Evolutionary conservation across 495 filamentous ascomycete genomes (phyloP).

Genomic region (Amniculicola lignicola): DNA sequence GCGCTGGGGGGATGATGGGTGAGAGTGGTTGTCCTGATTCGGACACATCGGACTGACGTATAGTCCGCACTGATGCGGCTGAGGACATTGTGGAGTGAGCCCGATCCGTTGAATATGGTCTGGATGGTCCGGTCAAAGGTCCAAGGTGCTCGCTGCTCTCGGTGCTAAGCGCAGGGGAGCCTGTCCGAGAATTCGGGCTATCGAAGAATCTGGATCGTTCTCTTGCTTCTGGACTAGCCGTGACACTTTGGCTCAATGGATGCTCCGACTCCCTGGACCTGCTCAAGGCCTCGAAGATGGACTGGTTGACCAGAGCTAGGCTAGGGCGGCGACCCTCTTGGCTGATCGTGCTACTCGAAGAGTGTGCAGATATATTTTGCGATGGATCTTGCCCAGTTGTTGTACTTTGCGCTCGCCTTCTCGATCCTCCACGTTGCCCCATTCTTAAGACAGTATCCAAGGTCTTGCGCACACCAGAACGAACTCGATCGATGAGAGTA

Average conservation of each 20-base stretch:
- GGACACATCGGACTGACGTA: slow-evolving; percentile 36
- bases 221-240: slow-evolving; percentile 65
- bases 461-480: slow-evolving; percentile 59
- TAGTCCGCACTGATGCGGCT: slow-evolving; percentile 58
- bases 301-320: slow-evolving; percentile 64
- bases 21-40: slow-evolving; percentile 34
- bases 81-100: slow-evolving; percentile 59
- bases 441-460: slow-evolving; percentile 36
- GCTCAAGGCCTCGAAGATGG: slow-evolving; percentile 54
- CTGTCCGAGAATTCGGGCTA: slow-evolving; percentile 38
- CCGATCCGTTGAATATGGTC: slow-evolving; percentile 49
- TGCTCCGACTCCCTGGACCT: slow-evolving; percentile 60
- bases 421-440: slow-evolving; percentile 12
- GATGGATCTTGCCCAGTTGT: slow-evolving; percentile 32
- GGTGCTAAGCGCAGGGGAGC: slow-evolving; percentile 32
- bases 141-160: slow-evolving; percentile 23
- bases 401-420: slow-evolving; percentile 37
- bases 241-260: slow-evolving; percentile 78
- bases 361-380: slow-evolving; percentile 26
- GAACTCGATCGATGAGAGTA: slow-evolving; percentile 74
- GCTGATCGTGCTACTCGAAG: slow-evolving; percentile 54
- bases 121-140: slow-evolving; percentile 43
- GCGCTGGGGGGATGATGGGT: slow-evolving; percentile 39
- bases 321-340: slow-evolving; percentile 61
- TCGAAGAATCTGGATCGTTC: slow-evolving; percentile 46